Evolutionary conservation across 495 filamentous ascomycete genomes (phyloP).

Genomic region (Glarea lozoyensis): DNA sequence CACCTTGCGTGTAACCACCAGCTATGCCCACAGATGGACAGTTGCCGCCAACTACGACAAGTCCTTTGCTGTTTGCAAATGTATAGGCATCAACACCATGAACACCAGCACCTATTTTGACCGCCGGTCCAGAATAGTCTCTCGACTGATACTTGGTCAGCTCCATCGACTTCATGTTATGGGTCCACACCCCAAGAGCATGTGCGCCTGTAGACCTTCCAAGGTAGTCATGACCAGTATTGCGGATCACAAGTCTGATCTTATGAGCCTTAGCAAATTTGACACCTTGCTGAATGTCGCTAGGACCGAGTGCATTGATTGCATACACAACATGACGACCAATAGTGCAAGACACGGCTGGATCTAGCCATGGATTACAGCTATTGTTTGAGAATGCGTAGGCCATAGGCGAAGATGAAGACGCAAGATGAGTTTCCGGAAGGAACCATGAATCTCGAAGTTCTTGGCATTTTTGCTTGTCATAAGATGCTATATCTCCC

Average conservation of each 20-base stretch:
- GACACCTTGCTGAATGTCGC: constrained; percentile 39
- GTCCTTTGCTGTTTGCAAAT: constrained; percentile 31
- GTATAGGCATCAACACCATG: constrained; percentile 43
- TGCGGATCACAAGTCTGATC: constrained; percentile 31
- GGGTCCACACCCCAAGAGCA: constrained; percentile 42
- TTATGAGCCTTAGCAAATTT: constrained; percentile 38
- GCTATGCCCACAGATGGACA: constrained; percentile 42
- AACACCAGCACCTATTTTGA: constrained; percentile 46
- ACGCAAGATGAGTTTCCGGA: neutral
- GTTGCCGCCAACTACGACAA: constrained; percentile 43
- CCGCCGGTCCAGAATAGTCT: constrained; percentile 32
- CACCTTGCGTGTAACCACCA: constrained; percentile 46
- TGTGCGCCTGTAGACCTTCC: constrained; percentile 43
- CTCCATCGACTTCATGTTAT: constrained; percentile 37
- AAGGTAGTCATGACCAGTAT: constrained; percentile 36
- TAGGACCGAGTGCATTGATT: constrained; percentile 33
- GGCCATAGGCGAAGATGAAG: constrained; percentile 32
- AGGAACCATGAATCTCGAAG: neutral
- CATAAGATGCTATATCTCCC: constrained; percentile 8
- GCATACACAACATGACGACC: constrained; percentile 51
- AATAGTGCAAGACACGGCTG: constrained; percentile 40
- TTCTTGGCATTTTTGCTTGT: constrained; percentile 9
- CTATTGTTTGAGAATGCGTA: constrained; percentile 37
- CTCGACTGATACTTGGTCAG: constrained; percentile 31
- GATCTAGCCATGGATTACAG: constrained; percentile 48